Conservation (phyloP, 78 protist genomes). For the Emiliania huxleyi region DNA sequence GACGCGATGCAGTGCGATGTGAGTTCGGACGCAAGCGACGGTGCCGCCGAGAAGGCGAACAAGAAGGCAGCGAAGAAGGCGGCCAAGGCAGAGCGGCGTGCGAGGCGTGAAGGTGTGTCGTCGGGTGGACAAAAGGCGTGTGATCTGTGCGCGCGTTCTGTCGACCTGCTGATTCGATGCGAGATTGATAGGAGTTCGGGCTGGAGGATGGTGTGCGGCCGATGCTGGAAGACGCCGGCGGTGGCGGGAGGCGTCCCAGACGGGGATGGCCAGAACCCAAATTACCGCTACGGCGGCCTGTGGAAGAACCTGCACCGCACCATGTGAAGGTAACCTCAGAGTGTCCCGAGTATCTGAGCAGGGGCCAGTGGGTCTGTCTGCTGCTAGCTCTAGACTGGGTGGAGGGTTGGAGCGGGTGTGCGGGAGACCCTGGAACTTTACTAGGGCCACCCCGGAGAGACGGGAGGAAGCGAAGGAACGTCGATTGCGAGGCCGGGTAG, state of each 20-base stretch:
- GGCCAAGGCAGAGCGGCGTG: not conserved
- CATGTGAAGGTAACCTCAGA: too few relatives aligned
- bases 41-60: not conserved
- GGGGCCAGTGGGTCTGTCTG: too few relatives aligned
- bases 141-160: not conserved
- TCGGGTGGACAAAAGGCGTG: not conserved
- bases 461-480: too few relatives aligned
- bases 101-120: not conserved
- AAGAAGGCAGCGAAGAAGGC: not conserved
- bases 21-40: too few relatives aligned
- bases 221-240: not conserved
- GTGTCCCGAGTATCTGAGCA: too few relatives aligned
- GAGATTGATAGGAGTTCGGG: not conserved
- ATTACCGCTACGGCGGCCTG: not conserved
- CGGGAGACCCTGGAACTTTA: too few relatives aligned
- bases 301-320: slow-evolving; percentile 18
- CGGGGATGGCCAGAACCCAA: not conserved
- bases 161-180: not conserved
- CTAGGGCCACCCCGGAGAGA: too few relatives aligned
- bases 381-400: too few relatives aligned
- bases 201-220: not conserved
- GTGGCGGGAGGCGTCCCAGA: not conserved
- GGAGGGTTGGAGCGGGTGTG: too few relatives aligned
- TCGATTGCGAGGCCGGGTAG: too few relatives aligned
- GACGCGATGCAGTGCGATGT: not conserved